Conservation (phyloP, 352 stramenopile species). For the Plasmopara muralis region DNA sequence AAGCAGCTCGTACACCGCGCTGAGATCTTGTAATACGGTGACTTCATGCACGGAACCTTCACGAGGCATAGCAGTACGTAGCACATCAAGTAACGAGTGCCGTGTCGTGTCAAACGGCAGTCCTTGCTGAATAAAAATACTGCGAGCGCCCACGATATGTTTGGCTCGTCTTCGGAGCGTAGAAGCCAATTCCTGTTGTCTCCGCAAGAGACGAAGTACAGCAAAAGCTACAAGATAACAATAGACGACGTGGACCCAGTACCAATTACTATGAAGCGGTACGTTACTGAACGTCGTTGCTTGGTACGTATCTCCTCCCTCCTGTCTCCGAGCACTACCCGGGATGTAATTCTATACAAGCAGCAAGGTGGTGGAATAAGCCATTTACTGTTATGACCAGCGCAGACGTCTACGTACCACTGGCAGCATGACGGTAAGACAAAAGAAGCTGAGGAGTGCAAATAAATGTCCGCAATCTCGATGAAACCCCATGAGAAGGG, state of each 20-base stretch:
- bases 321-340: slow-evolving; percentile 31
- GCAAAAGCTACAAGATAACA: slow-evolving; percentile 61
- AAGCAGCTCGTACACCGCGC: slow-evolving; percentile 50
- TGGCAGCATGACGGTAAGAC: slow-evolving; percentile 57
- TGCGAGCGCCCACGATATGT: slow-evolving; percentile 58
- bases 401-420: slow-evolving; percentile 36
- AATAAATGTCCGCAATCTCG: slow-evolving; percentile 59
- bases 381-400: neutral
- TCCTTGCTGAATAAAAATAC: slow-evolving; percentile 61
- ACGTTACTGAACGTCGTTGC: slow-evolving; percentile 81
- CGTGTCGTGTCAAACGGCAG: slow-evolving; percentile 45
- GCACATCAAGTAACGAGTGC: slow-evolving; percentile 32
- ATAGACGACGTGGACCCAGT: slow-evolving; percentile 71
- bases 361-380: neutral
- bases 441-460: slow-evolving; percentile 56
- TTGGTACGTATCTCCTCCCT: slow-evolving; percentile 48
- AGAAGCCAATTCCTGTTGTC: slow-evolving; percentile 42
- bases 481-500: slow-evolving; percentile 61
- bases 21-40: slow-evolving; percentile 56
- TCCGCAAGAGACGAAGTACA: slow-evolving; percentile 42
- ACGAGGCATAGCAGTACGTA: slow-evolving; percentile 33
- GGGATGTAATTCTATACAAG: slow-evolving; percentile 58
- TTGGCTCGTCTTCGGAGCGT: slow-evolving; percentile 51
- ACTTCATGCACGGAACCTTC: slow-evolving; percentile 48
- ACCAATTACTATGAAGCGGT: slow-evolving; percentile 67